phyloP scores from a whole-genome alignment of 2,329 filamentous ascomycete genomes.

The Chaetomium sp. region DNA sequence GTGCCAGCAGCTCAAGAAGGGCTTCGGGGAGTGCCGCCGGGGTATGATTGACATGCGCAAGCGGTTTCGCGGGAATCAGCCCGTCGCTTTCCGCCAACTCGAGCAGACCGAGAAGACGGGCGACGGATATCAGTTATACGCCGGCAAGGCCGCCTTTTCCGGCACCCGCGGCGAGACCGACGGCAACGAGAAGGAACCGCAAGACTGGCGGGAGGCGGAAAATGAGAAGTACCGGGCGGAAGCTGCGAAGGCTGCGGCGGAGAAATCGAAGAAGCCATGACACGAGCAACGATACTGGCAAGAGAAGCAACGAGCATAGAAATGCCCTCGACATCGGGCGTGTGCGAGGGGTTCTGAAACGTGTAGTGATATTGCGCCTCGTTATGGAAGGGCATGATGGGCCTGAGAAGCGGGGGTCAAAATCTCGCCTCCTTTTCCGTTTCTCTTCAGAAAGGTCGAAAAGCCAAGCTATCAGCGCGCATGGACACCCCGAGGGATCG shows the following conservation, averaged over 20 bases:
- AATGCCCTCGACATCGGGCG: no score
- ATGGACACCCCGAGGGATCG: no score
- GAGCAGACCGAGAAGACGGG: slow-evolving; percentile 54
- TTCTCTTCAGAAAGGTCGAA: no score
- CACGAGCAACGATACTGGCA: neutral
- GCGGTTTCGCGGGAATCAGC: slow-evolving; percentile 89
- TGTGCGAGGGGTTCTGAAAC: no score
- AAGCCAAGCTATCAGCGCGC: no score
- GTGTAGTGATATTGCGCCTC: no score
- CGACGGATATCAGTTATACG: slow-evolving; percentile 67
- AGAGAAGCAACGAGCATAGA: neutral
- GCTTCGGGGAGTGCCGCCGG: slow-evolving; percentile 90
- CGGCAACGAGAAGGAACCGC: slow-evolving; percentile 56
- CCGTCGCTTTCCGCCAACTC: slow-evolving; percentile 59
- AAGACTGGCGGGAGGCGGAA: slow-evolving; percentile 59
- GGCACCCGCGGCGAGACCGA: slow-evolving; percentile 58
- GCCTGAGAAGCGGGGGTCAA: no score
- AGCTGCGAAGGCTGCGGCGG: slow-evolving; percentile 1
- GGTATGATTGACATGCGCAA: slow-evolving; percentile 99
- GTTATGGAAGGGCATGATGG: no score
- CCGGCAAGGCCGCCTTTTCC: slow-evolving; percentile 64
- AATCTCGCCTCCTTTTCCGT: no score
- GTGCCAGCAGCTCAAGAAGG: slow-evolving; percentile 89
- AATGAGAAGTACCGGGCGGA: slow-evolving; percentile 50
- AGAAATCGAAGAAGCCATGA: slow-evolving; percentile 5